Evolutionary conservation across 768 basidiomycete genomes (phyloP), one percentile per base, ranked within the genome.

Genomic region (Tricholomella constricta): DNA sequence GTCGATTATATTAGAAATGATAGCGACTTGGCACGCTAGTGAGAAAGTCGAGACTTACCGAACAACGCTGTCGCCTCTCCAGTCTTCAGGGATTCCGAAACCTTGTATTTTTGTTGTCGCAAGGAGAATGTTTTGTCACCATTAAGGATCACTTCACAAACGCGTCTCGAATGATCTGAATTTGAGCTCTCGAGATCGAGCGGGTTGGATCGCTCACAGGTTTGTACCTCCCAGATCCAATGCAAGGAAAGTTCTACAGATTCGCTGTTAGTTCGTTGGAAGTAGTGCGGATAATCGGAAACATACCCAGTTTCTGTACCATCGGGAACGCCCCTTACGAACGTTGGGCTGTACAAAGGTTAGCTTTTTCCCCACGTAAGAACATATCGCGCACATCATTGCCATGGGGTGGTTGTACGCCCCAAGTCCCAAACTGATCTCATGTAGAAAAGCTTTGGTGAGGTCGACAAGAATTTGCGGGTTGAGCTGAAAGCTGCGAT

Each of bases 201-300:
- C 23, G 7, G 1, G 42, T 22, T 42, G 14, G 29, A 10, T 27
- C 20, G 77, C 89, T 67, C 71, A 97, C 90, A 99, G 80, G 68
- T 99, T 99, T 20, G 97, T 99, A 51, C 97, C 97, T 35, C 97
- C 97, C 17, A 99, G 82, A 75, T 99, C 96, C 17, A 98, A 80
- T 4, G 97, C 95, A 48, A 98, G 83, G 72, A 97, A 99, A 6
- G 94, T 96, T 40, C 94, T 97, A 44, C 45, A 45, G 52, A 40
- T 26, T 29, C 19, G 44, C 36, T 42, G 38, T 47, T 35, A 27
- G 53, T 31, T 52, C 26, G 43, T 45, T 26, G 31, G 27, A 36
- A 23, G 31, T 25, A n/a, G 44, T 27, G 41, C 40, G 20, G 23
- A 35, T 34, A 27, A 43, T 34, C 23, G 10, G 35, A 20, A 42